Percentiles rank a stretch among this genome's conserved stretches.
Evolutionary conservation across 148 eudicot species (phyloP).

Genomic region (Chenopodium album): DNA sequence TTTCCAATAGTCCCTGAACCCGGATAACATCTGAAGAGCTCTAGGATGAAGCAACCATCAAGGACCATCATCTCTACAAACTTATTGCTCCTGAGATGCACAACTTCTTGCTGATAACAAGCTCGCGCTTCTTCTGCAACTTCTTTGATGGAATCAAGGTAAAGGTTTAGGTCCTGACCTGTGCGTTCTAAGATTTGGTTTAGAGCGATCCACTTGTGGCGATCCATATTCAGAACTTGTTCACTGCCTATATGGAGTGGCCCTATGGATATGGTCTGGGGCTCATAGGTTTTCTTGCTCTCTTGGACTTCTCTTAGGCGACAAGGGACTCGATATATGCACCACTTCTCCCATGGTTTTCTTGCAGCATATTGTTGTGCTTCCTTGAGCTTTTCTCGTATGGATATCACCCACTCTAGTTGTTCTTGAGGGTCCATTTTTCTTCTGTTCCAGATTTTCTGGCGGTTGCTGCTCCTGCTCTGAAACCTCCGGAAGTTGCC

Average conservation of each 20-base stretch:
- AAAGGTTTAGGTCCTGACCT: not conserved
- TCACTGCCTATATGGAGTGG: slow-evolving; percentile 13
- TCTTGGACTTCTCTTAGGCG: slow-evolving; percentile 12
- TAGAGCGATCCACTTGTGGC: slow-evolving; percentile 16
- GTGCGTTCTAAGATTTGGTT: slow-evolving; percentile 9
- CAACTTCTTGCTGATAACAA: slow-evolving; percentile 9
- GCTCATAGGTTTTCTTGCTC: slow-evolving; percentile 2
- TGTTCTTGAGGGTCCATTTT: not conserved
- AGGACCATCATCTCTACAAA: slow-evolving; percentile 31
- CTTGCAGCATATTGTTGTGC: slow-evolving; percentile 17
- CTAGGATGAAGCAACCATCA: slow-evolving; percentile 52
- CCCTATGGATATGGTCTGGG: slow-evolving; percentile 27
- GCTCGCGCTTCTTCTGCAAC: slow-evolving; percentile 24
- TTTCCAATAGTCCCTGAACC: slow-evolving; percentile 19
- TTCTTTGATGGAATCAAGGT: slow-evolving; percentile 9
- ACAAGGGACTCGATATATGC: slow-evolving; percentile 23
- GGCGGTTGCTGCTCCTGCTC: too few relatives aligned
- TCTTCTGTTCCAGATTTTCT: too few relatives aligned
- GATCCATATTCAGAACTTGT: slow-evolving; percentile 8
- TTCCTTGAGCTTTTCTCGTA: slow-evolving; percentile 6
- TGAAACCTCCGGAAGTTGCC: too few relatives aligned
- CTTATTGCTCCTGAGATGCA: slow-evolving; percentile 16
- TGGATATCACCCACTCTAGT: slow-evolving; percentile 20
- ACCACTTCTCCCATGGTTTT: slow-evolving; percentile 21
- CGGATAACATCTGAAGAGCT: slow-evolving; percentile 51